Evolutionary conservation across 169 alveolate genomes (phyloP).

Genomic region (Pseudocohnilembus persalinus): DNA sequence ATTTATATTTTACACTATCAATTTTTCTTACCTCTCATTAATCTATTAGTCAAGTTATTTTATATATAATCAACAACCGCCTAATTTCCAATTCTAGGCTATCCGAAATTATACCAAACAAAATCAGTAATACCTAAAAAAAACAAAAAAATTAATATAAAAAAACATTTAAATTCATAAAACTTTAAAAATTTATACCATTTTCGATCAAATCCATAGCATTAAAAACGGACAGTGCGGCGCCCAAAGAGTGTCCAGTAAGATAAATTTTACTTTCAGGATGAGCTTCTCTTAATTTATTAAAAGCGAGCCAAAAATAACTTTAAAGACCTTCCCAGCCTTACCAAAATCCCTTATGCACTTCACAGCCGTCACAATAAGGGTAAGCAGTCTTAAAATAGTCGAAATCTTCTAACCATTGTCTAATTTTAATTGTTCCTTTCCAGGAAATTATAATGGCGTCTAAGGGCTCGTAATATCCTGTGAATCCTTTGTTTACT

Average conservation of each 20-base stretch:
- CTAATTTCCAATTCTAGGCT: background rate
- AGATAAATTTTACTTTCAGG: background rate
- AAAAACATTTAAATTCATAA: no score
- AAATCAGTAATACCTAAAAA: no score
- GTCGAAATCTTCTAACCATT: background rate
- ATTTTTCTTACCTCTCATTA: background rate
- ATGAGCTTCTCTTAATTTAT: background rate
- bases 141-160: no score
- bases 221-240: background rate
- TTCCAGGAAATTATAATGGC: background rate
- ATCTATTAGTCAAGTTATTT: no score
- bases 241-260: background rate
- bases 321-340: background rate
- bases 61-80: no score
- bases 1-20: no score
- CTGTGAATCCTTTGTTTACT: background rate
- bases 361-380: background rate
- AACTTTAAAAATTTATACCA: no score
- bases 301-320: background rate
- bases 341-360: background rate
- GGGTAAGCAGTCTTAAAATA: background rate
- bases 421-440: background rate
- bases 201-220: background rate
- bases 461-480: background rate
- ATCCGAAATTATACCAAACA: background rate